Base-by-base conservation (phyloP, 495 filamentous ascomycete genomes). In the Cercophora newfieldiana region DNA sequence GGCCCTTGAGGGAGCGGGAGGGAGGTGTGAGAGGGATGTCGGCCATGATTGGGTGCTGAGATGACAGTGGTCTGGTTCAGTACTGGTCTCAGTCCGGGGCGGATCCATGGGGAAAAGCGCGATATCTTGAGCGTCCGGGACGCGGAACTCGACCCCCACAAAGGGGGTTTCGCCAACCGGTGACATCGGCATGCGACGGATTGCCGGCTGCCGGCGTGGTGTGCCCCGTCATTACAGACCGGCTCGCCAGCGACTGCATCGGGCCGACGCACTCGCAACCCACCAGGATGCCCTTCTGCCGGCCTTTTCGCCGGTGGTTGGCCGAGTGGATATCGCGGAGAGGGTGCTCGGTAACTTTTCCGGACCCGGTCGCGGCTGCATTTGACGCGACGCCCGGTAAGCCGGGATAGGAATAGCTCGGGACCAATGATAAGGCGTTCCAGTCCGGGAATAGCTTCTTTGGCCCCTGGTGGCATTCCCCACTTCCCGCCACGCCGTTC, bases 1-100 rank as follows among this genome's bases (percentile, higher is more conserved):
- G 80, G 28, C 82, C 84, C 7, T 50, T 59, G 1, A 79, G 73
- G 60, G 69, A 72, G 22, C 73, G 68, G 7, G 73, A 71, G 0
- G 76, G 74, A 4, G 69, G 66, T 29, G 63, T 56, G n/a, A 67
- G 59, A 22, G 71, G 67, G 33, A 66, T 60, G 25, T 72, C 37
- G 2, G 37, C 12, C 37, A 44, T 44, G 3, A 16, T 44, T 44
- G 37, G n/a, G 10, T 44, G 37, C 37, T 44, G 37, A 5, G 37
- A 44, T 44, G 37, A 5, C 37, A 16, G 12, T 4, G 37, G 2
- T 14, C 10, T 44, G 37, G 12, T 44, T 44, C 37, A 44, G 37
- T 2, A 44, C 10, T 44, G 37, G 2, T 44, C 4, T 16, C 18
- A 14, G 12, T 44, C 12, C 5, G 37, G 37, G 18, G 12, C 37